Base-by-base conservation (phyloP, 371 early-diverging fungal species). In the Actinomucor elegans region DNA sequence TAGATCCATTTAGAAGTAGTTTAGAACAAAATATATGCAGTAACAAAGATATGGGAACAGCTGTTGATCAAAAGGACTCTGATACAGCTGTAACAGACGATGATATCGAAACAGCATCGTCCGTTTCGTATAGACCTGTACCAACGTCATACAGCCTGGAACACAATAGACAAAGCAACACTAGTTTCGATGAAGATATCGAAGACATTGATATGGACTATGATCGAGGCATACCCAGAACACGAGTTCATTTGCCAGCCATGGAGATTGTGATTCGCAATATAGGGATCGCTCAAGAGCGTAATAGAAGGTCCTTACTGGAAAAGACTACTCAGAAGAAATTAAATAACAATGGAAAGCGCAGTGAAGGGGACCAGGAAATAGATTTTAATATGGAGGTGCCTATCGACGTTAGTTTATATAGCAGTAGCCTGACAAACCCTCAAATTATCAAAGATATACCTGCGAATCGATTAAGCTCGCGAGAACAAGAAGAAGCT, bases 401-500 rank as follows among this genome's bases (percentile, higher is more conserved):
- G 1, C 40, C 34, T 2, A 38, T 52, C 7, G 48, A 53, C 12
- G 37, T 55, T 6, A 31, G 52, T 10, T 4, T 40, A 8, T 46
- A 54, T 21, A 49, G 28, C 21, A 42, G 42, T 12, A 53, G 48
- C 20, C 17, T 61, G 7, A 20, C 20, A 4, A 33, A 46, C 0
- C 21, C 21, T 20, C 23, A 18, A 35, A 38, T 47, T 33, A 40
- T 67, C 4, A 70, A 66, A 23, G 45, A 60, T 34, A 33, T 74
- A 4, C 57, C 65, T 4, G 59, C 69, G 26, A 83, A 83, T 50
- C 46, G 61, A 31, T 52, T 83, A 3, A 55, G 66, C 12, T 74
- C 81, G 17, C 62, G 67, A n/a, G 80, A 83, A 43, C 84, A 83
- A 54, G 81, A 75, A 50, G 61, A 65, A 47, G 70, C 69, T 34